Evolutionary conservation across 495 filamentous ascomycete genomes (phyloP).

Genomic region (Aspergillus biplanus): DNA sequence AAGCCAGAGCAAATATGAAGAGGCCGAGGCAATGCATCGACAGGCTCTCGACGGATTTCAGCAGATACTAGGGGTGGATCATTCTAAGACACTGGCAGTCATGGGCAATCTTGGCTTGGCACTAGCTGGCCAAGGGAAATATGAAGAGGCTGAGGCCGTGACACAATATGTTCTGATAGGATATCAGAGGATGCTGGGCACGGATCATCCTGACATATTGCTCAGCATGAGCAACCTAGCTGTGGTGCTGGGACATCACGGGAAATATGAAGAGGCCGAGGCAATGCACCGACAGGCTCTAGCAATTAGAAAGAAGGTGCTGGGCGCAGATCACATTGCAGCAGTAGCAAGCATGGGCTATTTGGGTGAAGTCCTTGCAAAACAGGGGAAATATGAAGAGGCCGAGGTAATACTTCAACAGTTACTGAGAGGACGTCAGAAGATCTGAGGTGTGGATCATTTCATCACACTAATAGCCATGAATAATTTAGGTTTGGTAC

Average conservation of each 20-base stretch:
- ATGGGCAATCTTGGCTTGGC: neutral
- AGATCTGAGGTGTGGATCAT: neutral
- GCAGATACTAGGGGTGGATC: conserved; percentile 1
- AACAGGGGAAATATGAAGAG: neutral
- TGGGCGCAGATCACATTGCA: neutral
- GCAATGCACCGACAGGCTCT: neutral
- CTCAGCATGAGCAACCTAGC: neutral
- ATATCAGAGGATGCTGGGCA: neutral
- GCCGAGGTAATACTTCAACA: neutral
- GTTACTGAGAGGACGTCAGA: neutral
- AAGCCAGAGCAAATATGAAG: neutral
- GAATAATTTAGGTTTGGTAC: neutral
- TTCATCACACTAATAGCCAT: neutral
- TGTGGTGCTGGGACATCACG: neutral
- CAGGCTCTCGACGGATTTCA: conserved; percentile 6
- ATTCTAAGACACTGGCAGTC: conserved; percentile 2
- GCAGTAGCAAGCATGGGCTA: neutral
- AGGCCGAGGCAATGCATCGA: neutral
- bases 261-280: neutral
- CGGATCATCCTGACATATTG: neutral
- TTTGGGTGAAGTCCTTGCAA: neutral
- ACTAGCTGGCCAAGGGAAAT: neutral
- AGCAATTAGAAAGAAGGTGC: neutral
- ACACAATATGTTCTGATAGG: too few species aligned
- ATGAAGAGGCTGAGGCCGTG: neutral